Conservation (phyloP, 129 eudicot species). For the Logfia minima region DNA sequence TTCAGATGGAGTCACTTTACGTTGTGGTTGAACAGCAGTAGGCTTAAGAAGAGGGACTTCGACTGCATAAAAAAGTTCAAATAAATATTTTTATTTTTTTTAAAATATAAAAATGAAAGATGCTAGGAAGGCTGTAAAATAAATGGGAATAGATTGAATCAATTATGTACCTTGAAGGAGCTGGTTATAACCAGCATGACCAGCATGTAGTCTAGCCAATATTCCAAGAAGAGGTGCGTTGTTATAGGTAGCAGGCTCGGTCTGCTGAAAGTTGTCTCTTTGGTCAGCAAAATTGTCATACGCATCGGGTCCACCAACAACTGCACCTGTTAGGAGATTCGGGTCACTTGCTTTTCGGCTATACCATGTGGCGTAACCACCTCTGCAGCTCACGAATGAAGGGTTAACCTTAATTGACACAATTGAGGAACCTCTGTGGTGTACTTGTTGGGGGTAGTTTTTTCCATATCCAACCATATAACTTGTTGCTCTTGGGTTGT, state of each 20-base stretch:
- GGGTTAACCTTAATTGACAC: conserved; percentile 50
- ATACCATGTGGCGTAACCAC: conserved; percentile 61
- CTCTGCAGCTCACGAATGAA: conserved; percentile 55
- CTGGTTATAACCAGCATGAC: conserved; percentile 80
- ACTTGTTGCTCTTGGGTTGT: conserved; percentile 54
- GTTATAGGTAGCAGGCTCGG: conserved; percentile 50
- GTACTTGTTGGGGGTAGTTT: conserved; percentile 49
- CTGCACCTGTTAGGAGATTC: conserved; percentile 39
- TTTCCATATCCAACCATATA: conserved; percentile 69
- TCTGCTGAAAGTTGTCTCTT: conserved; percentile 42
- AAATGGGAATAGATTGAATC: not conserved
- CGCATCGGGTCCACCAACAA: conserved; percentile 44
- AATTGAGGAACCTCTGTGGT: conserved; percentile 70
- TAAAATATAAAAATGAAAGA: not conserved
- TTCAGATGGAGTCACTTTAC: conserved; percentile 41
- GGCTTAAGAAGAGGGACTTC: conserved; percentile 57
- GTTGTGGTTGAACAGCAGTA: conserved; percentile 31
- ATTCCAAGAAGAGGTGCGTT: conserved; percentile 51
- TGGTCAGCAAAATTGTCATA: conserved; percentile 36
- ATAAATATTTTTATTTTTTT: not conserved
- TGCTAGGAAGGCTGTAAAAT: not conserved
- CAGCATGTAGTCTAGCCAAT: conserved; percentile 59
- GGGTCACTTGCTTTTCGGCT: conserved; percentile 45
- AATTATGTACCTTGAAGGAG: conserved; percentile 67
- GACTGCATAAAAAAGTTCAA: conserved; percentile 40